Base-by-base conservation (phyloP, 2,329 filamentous ascomycete genomes). In the Penicillium brevicompactum region DNA sequence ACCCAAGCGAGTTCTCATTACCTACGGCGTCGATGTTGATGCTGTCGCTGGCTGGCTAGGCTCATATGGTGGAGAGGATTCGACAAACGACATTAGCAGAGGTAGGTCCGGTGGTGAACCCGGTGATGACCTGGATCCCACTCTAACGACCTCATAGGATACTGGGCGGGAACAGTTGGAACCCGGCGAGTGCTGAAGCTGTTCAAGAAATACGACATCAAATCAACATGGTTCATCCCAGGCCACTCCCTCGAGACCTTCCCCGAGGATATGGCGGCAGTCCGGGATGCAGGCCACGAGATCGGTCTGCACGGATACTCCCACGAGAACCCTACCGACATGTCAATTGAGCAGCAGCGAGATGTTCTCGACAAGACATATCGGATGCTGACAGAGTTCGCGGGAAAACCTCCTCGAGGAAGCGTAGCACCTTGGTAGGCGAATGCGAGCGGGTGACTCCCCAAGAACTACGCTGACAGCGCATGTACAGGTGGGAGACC, bases 361-460 rank as follows among this genome's bases (percentile, higher is more conserved):
- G 87, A 90, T 58, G 86, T 92, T 4, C 80, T 93, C 14, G 88
- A 91, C 67, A 90, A 92, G 74, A 90, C 88, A 2, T 91, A 87
- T 71, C 81, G 81, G n/a, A 80, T 91, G 74, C 78, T 92, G 44
- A 90, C 86, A 0, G 85, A 90, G 0, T 92, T 93, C 69, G 82
- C 82, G 49, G 86, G 88, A 5, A 91, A 91, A 72, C 87, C 88
- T 0, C 89, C 89, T 0, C 77, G 87, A 1, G 89, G 89, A 1
- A 87, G 82, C 43, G 88, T 91, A 0, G 89, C 88, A 0, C 89
- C 89, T 0, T 92, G 84, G 82, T 64, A 59, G n/a, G 42, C 18
- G 2, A 21, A 10, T 48, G n/a, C 13, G 34, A n/a, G 34, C 11
- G 2, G 3, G 13, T 27, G 14, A 2, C 4, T 5, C n/a, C 4